phyloP scores from a whole-genome alignment of 106 monocot species.

The Dioscorea zingiberensis region DNA sequence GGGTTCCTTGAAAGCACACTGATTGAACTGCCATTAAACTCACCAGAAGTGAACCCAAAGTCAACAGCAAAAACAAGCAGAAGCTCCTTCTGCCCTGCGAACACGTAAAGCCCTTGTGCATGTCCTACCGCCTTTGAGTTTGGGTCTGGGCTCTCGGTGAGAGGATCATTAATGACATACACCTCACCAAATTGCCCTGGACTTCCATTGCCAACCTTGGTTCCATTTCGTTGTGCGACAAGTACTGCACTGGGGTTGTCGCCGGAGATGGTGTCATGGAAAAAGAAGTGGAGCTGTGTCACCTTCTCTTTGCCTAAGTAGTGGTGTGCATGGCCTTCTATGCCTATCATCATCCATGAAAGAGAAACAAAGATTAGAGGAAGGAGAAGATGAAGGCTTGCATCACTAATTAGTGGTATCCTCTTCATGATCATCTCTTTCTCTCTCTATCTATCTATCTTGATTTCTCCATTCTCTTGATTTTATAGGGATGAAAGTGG shows the following conservation, averaged over 20 bases:
- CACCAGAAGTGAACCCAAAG: slow-evolving; percentile 18
- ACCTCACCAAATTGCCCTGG: neutral
- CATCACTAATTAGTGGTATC: too few relatives aligned
- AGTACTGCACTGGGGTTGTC: neutral
- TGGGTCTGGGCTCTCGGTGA: neutral
- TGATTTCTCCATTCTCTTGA: too few relatives aligned
- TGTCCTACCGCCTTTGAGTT: neutral
- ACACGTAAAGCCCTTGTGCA: slow-evolving; percentile 26
- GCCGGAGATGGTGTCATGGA: neutral
- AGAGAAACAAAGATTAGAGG: too few relatives aligned
- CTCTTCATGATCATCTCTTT: too few relatives aligned
- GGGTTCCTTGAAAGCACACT: slow-evolving; percentile 22
- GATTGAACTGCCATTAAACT: slow-evolving; percentile 21
- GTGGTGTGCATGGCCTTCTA: slow-evolving; percentile 1
- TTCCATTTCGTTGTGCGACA: neutral
- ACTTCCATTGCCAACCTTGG: neutral
- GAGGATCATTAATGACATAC: neutral
- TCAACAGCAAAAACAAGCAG: slow-evolving; percentile 6
- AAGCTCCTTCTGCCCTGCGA: slow-evolving; percentile 3
- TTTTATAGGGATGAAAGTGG: too few relatives aligned
- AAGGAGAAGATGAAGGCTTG: too few relatives aligned
- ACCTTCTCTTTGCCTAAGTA: neutral
- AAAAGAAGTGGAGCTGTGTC: neutral
- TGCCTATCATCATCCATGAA: too few relatives aligned
- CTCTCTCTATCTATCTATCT: too few relatives aligned